phyloP scores from a whole-genome alignment of 805 yeast species.

The Saccharomycopsis fodiens region DNA sequence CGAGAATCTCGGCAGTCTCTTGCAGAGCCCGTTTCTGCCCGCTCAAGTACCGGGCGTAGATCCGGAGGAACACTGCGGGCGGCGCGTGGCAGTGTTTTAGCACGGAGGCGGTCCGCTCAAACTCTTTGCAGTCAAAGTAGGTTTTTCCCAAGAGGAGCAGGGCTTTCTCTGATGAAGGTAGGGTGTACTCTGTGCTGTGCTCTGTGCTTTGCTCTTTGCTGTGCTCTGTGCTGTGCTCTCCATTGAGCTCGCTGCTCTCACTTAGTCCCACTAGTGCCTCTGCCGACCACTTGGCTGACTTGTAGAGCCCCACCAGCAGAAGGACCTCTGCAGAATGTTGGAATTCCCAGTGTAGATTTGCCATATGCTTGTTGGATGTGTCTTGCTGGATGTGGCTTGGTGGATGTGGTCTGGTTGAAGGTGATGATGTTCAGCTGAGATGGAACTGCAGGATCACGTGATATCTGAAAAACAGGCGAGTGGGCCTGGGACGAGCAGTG shows the following conservation, averaged over 20 bases:
- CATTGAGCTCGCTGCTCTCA: too few relatives aligned
- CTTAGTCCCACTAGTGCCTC: too few relatives aligned
- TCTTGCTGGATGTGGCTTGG: not conserved
- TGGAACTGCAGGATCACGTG: too few relatives aligned
- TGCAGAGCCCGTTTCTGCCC: conserved; percentile 75
- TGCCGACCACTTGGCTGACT: conserved; percentile 66
- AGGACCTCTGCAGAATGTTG: conserved; percentile 11
- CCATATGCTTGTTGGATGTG: not conserved
- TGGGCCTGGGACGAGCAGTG: too few relatives aligned
- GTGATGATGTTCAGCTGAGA: not conserved
- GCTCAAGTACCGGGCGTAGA: conserved; percentile 64
- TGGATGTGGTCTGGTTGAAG: not conserved
- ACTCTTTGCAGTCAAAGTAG: conserved; percentile 78
- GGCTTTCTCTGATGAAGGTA: conserved; percentile 30
- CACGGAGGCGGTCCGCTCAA: conserved; percentile 62
- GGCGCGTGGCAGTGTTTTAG: conserved; percentile 46
- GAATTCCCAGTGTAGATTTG: conserved; percentile 4
- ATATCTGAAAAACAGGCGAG: too few relatives aligned
- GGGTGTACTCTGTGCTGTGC: conserved; percentile 19
- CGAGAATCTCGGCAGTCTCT: conserved; percentile 59
- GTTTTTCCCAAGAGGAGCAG: conserved; percentile 55
- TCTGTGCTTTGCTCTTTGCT: conserved; percentile 23
- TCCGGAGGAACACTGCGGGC: conserved; percentile 49
- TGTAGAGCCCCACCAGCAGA: conserved; percentile 14
- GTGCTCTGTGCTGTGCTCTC: too few relatives aligned